Evolutionary conservation across 1,139 yeast species (phyloP), one percentile per base, ranked within the genome.

Genomic region (Starmera stellimalicola): DNA sequence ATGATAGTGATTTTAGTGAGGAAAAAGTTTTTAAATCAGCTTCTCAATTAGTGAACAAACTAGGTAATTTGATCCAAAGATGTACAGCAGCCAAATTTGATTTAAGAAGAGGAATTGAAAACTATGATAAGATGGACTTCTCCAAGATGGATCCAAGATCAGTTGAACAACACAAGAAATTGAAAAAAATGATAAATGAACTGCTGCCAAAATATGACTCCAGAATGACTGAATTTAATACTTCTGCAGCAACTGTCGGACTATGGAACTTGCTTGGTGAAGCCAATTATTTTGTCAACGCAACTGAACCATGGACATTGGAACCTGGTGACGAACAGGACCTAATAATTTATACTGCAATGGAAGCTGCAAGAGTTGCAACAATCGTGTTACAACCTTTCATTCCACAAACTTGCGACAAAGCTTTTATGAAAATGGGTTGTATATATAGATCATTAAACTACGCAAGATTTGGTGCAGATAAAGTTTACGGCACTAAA

Each of bases 1-100:
- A 71, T 30, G 98, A 91, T 57, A 75, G 88, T 42, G 88, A 87
- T 47, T 91, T 78, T 51, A 70, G 77, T 26, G 81, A 77, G 37
- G 69, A 61, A 11, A 65, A 74, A 28, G 64, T 88, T 27, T 59
- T 60, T 30, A 55, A 61, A 18, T 65, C 79, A 10, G 66, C 94
- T 42, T 79, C 76, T 41, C 70, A 73, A 40, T 62, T 91, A 31
- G 76, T 84, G 37, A 85, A 87, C 37, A 88, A 88, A 54, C 80
- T 80, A 55, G 88, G 94, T 32, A 91, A 91, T 48, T 62, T 88
- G 35, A 65, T 80, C 17, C 70, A 79, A 39, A 63, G 98, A 37
- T 70, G 78, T 30, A 77, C 94, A 33, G 85, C 91, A 0, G 63
- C 69, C 16, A 73, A 77, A 37, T 88, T 91, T 48, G 58, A 70